Conservation (phyloP, 2,329 filamentous ascomycete genomes). For the Sodiomyces alkalinus region DNA sequence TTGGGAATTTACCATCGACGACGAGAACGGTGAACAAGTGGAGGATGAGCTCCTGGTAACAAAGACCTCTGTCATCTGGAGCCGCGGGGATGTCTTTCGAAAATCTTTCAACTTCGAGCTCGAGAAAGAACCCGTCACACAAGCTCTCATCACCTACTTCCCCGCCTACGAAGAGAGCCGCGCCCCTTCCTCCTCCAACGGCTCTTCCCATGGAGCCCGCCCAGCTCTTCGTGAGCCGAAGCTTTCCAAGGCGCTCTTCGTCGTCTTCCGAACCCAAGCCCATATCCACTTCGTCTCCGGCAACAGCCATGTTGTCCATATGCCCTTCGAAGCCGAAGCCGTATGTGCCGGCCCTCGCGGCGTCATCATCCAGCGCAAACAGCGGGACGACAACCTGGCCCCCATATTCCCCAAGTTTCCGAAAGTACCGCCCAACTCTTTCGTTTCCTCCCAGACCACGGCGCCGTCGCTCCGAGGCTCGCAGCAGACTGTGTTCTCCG, state of each 20-base stretch:
- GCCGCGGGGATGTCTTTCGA: conserved; percentile 67
- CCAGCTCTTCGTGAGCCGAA: conserved; percentile 5
- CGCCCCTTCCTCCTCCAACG: conserved; percentile 4
- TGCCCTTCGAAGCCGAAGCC: conserved; percentile 87
- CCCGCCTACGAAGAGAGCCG: conserved; percentile 33
- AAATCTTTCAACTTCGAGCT: conserved; percentile 75
- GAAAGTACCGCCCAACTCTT: conserved; percentile 66
- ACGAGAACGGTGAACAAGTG: conserved; percentile 22
- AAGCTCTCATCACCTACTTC: conserved; percentile 77
- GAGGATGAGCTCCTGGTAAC: conserved; percentile 76
- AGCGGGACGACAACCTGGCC: conserved; percentile 32
- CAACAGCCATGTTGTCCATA: conserved; percentile 74
- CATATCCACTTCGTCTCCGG: conserved; percentile 87
- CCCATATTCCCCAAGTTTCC: conserved; percentile 40
- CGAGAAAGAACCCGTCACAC: conserved; percentile 74
- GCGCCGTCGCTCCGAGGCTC: conserved; percentile 32
- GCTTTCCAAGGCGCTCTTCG: conserved; percentile 59
- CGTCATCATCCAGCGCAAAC: conserved; percentile 72
- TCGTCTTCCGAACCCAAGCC: conserved; percentile 83
- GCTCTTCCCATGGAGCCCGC: conserved; percentile 1
- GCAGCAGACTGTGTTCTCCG: conserved; percentile 37
- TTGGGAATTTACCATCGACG: conserved; percentile 51
- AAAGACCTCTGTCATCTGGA: conserved; percentile 70
- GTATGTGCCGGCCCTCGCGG: conserved; percentile 73
- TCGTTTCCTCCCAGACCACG: conserved; percentile 54